These are phyloP conservation scores for Colletotrichum kahawae DNA, from an alignment of 2,329 filamentous ascomycete genomes.

Conservation along the genomic window DNA sequence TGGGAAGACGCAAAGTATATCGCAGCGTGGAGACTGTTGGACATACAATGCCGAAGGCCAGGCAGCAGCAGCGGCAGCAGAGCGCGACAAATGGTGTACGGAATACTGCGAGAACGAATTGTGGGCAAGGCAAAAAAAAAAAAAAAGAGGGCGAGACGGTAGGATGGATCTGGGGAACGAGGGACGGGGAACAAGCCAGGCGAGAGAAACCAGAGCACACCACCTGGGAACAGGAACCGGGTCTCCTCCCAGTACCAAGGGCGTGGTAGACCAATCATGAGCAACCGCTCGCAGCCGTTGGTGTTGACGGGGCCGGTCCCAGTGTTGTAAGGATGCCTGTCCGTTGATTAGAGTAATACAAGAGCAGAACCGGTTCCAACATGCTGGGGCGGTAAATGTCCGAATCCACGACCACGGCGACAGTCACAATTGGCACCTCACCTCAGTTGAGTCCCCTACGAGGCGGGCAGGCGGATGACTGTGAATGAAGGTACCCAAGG, in stretches of 20 bases:
- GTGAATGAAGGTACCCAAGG: not conserved
- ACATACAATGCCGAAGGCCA: not conserved
- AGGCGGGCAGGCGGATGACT: not conserved
- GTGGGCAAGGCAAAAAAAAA: not conserved
- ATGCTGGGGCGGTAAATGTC: not conserved
- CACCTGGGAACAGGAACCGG: not conserved
- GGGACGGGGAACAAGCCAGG: not conserved
- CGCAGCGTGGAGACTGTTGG: not conserved
- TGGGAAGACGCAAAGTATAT: not conserved
- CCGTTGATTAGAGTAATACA: not conserved
- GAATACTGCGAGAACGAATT: not conserved
- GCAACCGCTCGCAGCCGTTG: not conserved
- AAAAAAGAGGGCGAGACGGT: not conserved
- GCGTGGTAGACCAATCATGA: not conserved
- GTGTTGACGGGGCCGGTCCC: not conserved
- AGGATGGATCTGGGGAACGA: not conserved
- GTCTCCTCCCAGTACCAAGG: conserved; percentile 1
- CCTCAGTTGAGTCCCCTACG: not conserved
- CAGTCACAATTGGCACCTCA: not conserved
- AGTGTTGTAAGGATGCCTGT: not conserved
- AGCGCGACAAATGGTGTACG: not conserved
- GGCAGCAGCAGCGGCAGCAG: not conserved
- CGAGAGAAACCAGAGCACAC: not conserved
- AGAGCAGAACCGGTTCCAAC: not conserved
- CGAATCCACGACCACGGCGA: not conserved